phyloP scores from a whole-genome alignment of 371 early-diverging fungal genomes.

The Dipsacomyces acuminosporus region DNA sequence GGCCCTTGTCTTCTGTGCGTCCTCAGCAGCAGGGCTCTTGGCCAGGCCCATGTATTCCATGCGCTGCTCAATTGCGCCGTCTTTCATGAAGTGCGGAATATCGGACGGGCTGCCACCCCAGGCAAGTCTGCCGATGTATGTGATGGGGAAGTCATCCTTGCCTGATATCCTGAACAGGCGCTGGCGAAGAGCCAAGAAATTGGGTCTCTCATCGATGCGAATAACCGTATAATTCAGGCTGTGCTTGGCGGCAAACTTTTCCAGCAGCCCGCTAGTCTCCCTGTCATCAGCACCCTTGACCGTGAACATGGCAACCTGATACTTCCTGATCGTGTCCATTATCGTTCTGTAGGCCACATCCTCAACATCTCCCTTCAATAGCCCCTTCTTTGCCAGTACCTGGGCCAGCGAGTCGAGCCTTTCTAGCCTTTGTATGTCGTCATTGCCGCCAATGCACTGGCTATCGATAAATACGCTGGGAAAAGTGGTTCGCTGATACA shows the following conservation, averaged over 20 bases:
- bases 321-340: not conserved
- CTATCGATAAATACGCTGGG: slow-evolving; percentile 82
- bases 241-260: not conserved
- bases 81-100: not conserved
- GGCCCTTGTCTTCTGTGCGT: not conserved
- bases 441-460: slow-evolving; percentile 76
- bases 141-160: not conserved
- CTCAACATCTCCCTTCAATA: slow-evolving; percentile 1
- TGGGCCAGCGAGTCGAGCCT: slow-evolving; percentile 34
- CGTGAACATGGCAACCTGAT: not conserved
- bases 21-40: too few relatives aligned
- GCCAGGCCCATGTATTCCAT: not conserved
- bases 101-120: not conserved
- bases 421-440: slow-evolving; percentile 53
- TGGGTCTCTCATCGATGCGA: not conserved
- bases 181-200: not conserved
- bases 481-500: slow-evolving; percentile 76
- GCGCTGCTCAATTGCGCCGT: not conserved
- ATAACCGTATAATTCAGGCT: not conserved
- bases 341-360: not conserved
- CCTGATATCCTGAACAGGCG: slow-evolving; percentile 1
- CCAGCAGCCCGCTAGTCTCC: not conserved
- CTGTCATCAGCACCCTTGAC: not conserved
- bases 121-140: not conserved
- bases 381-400: slow-evolving; percentile 30